phyloP scores from a whole-genome alignment of 352 stramenopile genomes.

The Phytophthora citricola region DNA sequence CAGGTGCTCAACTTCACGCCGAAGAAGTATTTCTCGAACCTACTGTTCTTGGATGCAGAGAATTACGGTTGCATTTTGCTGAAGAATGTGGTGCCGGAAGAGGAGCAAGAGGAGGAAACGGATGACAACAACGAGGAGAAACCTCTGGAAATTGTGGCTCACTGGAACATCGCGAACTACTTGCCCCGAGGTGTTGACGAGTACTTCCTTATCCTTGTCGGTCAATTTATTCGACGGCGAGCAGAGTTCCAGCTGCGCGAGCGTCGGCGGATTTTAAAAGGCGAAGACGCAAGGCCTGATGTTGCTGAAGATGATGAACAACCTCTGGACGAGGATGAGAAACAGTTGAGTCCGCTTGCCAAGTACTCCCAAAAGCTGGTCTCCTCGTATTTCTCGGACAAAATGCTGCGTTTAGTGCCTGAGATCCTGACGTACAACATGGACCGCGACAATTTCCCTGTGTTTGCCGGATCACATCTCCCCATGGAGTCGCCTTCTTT shows the following conservation, averaged over 20 bases:
- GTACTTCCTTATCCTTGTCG: slow-evolving; percentile 91
- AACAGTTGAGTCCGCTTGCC: slow-evolving; percentile 54
- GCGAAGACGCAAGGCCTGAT: slow-evolving; percentile 22
- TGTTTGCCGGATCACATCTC: slow-evolving; percentile 88
- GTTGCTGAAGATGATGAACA: slow-evolving; percentile 35
- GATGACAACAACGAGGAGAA: slow-evolving; percentile 37
- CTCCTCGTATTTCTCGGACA: slow-evolving; percentile 77
- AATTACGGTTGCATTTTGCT: slow-evolving; percentile 96
- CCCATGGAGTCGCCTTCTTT: slow-evolving; percentile 89
- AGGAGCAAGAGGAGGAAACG: slow-evolving; percentile 33
- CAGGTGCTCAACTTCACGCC: slow-evolving; percentile 80
- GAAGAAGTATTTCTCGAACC: slow-evolving; percentile 90
- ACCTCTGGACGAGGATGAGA: slow-evolving; percentile 58
- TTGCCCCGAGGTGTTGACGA: slow-evolving; percentile 84
- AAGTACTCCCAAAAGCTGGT: slow-evolving; percentile 82
- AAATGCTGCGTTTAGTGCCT: slow-evolving; percentile 77
- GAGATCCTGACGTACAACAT: slow-evolving; percentile 82
- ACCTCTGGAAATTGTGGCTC: slow-evolving; percentile 72
- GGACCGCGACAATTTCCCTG: slow-evolving; percentile 74
- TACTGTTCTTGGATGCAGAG: slow-evolving; percentile 96
- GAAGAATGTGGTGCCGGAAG: slow-evolving; percentile 33
- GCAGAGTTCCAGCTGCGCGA: slow-evolving; percentile 63
- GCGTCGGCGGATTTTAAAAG: slow-evolving; percentile 27
- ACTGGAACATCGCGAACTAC: slow-evolving; percentile 92
- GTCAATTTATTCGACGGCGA: slow-evolving; percentile 84